Evolutionary conservation across 2,329 filamentous ascomycete genomes (phyloP).

Genomic region (Diaporthe sp.): DNA sequence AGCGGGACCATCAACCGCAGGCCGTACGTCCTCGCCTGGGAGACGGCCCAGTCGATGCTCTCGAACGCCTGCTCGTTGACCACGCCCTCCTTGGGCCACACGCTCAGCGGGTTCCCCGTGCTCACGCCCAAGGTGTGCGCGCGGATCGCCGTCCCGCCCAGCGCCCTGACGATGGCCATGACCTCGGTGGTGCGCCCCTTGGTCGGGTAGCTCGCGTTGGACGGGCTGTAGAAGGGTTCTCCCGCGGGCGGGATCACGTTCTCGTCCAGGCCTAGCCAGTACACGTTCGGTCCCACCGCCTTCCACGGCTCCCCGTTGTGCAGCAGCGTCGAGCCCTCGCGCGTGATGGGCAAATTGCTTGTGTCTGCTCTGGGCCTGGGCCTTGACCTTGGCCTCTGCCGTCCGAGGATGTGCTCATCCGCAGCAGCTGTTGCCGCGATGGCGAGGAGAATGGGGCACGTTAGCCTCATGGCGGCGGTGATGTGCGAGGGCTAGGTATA

Average conservation of each 20-base stretch:
- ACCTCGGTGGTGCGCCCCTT: conserved; percentile 60
- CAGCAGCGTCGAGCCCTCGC: conserved; percentile 53
- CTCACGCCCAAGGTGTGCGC: conserved; percentile 62
- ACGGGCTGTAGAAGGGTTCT: conserved; percentile 59
- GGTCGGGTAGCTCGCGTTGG: conserved; percentile 61
- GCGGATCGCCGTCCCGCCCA: conserved; percentile 61
- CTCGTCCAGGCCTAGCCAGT: conserved; percentile 66
- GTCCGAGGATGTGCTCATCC: neutral
- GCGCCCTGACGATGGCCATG: conserved; percentile 59
- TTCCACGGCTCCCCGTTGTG: conserved; percentile 58
- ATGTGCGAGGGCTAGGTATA: neutral
- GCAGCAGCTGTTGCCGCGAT: conserved; percentile 11
- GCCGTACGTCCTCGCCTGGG: conserved; percentile 59
- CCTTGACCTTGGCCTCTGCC: neutral
- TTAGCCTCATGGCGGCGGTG: conserved; percentile 4
- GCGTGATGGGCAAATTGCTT: conserved; percentile 49
- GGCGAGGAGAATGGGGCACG: neutral
- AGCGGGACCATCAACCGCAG: conserved; percentile 61
- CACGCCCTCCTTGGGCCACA: conserved; percentile 56
- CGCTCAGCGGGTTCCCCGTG: conserved; percentile 61
- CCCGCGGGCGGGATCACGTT: conserved; percentile 60
- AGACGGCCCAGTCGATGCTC: conserved; percentile 63
- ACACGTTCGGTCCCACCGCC: conserved; percentile 62
- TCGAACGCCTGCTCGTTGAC: conserved; percentile 61
- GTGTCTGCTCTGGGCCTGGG: conserved; percentile 30